These are phyloP conservation scores for Porphyrellus cyaneotinctus DNA, from an alignment of 768 basidiomycete species.

Conservation along the genomic window DNA sequence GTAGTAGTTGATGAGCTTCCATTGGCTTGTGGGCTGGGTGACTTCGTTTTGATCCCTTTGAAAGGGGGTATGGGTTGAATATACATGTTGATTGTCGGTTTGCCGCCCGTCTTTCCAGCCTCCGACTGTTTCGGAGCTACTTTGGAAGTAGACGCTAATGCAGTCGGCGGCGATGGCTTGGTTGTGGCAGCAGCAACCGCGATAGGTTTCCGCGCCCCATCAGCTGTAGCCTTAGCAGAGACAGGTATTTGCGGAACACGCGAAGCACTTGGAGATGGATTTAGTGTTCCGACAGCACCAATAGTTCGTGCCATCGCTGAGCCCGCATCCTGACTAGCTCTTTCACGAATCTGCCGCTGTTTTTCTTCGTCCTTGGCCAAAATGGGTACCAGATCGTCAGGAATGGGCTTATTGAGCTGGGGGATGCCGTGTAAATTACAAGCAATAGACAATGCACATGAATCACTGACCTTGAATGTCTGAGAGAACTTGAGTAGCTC, in stretches of 20 bases:
- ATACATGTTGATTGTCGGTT: constrained; percentile 60
- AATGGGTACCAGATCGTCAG: constrained; percentile 89
- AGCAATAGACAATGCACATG: background rate
- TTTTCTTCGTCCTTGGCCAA: constrained; percentile 92
- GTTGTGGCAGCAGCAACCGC: constrained; percentile 21
- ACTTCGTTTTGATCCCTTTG: constrained; percentile 53
- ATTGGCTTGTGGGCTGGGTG: constrained; percentile 29
- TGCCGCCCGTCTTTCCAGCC: constrained; percentile 38
- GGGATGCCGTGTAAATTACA: background rate
- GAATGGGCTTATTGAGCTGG: constrained; percentile 91
- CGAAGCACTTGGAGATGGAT: constrained; percentile 45
- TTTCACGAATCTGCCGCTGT: constrained; percentile 78
- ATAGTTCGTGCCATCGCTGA: constrained; percentile 69
- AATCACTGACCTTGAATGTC: constrained; percentile 77
- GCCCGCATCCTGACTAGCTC: constrained; percentile 62
- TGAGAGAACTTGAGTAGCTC: constrained; percentile 92
- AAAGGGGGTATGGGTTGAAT: constrained; percentile 92
- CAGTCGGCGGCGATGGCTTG: constrained; percentile 30
- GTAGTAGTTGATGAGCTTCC: constrained; percentile 32
- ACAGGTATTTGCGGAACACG: constrained; percentile 34
- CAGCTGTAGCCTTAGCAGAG: constrained; percentile 30
- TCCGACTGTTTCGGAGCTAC: constrained; percentile 28
- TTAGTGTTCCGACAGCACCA: constrained; percentile 42
- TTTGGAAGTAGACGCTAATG: constrained; percentile 31
- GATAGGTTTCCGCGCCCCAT: constrained; percentile 26